These are phyloP conservation scores for Yarrowia bubula DNA, from an alignment of 805 yeast species.

Conservation along the genomic window DNA sequence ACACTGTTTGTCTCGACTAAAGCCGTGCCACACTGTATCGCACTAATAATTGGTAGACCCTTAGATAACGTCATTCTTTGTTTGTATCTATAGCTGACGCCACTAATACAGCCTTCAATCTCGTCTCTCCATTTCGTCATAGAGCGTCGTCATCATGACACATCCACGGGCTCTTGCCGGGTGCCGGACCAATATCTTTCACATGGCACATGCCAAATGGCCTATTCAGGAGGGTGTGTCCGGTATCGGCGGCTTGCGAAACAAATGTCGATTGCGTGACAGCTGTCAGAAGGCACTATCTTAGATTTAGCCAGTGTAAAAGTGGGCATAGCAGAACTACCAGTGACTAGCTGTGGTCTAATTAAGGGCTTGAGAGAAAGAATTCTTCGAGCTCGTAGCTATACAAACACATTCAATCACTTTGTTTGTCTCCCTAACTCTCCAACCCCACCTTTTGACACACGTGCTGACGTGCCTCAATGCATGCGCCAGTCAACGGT, in stretches of 20 bases:
- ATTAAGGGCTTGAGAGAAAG: too few species aligned
- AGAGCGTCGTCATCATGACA: background rate
- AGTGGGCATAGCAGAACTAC: background rate
- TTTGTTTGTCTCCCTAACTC: too few species aligned
- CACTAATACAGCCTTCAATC: too few species aligned
- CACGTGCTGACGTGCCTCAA: background rate
- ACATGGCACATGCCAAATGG: background rate
- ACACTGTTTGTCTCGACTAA: too few species aligned
- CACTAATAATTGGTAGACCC: too few species aligned
- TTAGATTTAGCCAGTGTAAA: background rate
- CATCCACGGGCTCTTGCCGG: background rate
- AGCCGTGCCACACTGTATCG: too few species aligned
- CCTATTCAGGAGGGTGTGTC: background rate
- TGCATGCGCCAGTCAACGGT: background rate
- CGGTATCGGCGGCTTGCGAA: background rate
- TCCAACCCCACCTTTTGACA: background rate
- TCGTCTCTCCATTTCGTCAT: background rate
- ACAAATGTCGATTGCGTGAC: background rate
- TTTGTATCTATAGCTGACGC: too few species aligned
- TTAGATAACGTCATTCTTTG: too few species aligned
- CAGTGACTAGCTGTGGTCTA: too few species aligned
- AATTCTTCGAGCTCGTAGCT: too few species aligned
- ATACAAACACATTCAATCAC: background rate
- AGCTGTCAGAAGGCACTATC: background rate
- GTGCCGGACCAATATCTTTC: background rate